Conservation (phyloP, 2,329 filamentous ascomycete genomes). For the Talaromyces amestolkiae region DNA sequence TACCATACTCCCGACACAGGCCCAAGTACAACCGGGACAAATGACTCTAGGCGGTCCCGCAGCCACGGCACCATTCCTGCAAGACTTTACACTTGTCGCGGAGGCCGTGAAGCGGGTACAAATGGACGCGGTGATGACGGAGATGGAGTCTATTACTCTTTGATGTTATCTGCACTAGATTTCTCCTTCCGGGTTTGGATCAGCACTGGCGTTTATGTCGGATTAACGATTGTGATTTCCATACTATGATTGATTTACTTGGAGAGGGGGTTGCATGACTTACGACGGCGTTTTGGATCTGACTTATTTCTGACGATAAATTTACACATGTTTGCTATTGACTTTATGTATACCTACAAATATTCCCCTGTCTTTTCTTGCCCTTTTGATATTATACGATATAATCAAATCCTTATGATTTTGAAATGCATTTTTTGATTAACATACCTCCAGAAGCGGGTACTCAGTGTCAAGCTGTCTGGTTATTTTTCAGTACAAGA, state of each 20-base stretch:
- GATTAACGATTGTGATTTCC: not conserved
- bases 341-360: not conserved
- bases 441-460: too few species aligned
- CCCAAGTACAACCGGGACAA: constrained; percentile 27
- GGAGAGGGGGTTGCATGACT: not conserved
- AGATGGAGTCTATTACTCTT: constrained; percentile 59
- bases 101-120: constrained; percentile 92
- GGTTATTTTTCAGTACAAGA: not conserved
- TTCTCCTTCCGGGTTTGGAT: not conserved
- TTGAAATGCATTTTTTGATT: not conserved
- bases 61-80: constrained; percentile 63
- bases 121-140: constrained; percentile 82
- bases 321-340: not conserved
- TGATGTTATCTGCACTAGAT: constrained; percentile 21
- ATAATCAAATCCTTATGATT: not conserved
- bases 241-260: not conserved
- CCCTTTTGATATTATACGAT: not conserved
- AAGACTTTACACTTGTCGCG: constrained; percentile 80
- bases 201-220: not conserved
- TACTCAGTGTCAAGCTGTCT: not conserved
- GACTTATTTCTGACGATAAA: not conserved
- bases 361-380: not conserved
- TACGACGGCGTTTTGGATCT: constrained; percentile 2
- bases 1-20: constrained; percentile 9
- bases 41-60: constrained; percentile 32